Conservation (phyloP, 495 filamentous ascomycete species). For the Darksidea phi region DNA sequence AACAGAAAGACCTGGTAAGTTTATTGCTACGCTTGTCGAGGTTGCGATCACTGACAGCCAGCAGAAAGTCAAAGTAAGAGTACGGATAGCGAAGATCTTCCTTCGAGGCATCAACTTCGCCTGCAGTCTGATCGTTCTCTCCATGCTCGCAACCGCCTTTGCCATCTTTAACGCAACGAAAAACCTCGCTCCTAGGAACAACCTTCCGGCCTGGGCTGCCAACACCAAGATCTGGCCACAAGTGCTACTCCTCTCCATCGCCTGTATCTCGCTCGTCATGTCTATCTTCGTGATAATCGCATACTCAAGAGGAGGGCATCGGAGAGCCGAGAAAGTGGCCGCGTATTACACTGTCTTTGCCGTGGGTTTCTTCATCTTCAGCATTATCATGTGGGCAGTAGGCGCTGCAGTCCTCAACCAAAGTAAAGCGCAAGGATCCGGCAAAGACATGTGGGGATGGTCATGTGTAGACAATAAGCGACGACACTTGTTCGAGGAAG, state of each 20-base stretch:
- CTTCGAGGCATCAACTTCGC: constrained; percentile 92
- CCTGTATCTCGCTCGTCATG: constrained; percentile 75
- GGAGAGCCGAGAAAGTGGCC: constrained; percentile 83
- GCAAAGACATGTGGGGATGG: constrained; percentile 96
- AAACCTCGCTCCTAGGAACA: constrained; percentile 68
- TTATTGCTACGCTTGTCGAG: not conserved
- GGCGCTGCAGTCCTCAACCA: constrained; percentile 82
- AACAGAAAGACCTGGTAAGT: constrained; percentile 81
- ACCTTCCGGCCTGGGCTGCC: constrained; percentile 76
- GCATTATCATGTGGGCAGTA: constrained; percentile 87
- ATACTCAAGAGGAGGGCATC: constrained; percentile 87
- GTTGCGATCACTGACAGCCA: constrained; percentile 34
- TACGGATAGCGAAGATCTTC: constrained; percentile 90
- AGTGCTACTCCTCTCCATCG: constrained; percentile 71
- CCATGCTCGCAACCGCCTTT: constrained; percentile 81
- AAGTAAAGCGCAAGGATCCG: constrained; percentile 65
- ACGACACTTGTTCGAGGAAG: constrained; percentile 66
- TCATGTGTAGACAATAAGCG: constrained; percentile 85
- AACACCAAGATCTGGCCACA: constrained; percentile 87
- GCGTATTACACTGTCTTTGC: constrained; percentile 93
- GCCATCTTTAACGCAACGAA: constrained; percentile 85
- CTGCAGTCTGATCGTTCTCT: constrained; percentile 90
- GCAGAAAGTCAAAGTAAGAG: constrained; percentile 89
- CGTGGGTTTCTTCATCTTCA: constrained; percentile 90
- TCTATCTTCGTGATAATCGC: constrained; percentile 78